Evolutionary conservation across 2,329 filamentous ascomycete genomes (phyloP), one percentile per base, ranked within the genome.

Genomic region (Furcasterigmium sp.): DNA sequence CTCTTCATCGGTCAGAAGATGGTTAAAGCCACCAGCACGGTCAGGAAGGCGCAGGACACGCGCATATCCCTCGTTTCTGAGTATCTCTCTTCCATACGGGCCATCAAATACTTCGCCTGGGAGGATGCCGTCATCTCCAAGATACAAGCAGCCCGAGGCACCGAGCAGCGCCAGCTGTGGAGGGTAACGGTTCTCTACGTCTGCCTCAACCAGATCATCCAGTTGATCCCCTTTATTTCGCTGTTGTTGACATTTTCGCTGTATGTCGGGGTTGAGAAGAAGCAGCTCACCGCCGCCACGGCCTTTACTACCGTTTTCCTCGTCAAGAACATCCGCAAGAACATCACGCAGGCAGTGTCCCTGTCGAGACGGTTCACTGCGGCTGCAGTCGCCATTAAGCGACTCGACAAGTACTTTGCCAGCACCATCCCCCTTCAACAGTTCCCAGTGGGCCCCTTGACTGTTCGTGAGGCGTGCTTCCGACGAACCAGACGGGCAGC

Each of bases 81-180:
- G 51, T 80, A 79, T 50, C 64, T 81, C 20, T 61, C 68, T 20
- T 78, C 76, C 8, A 79, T 81, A 44, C 69, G 73, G 10, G 74
- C 73, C 14, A 71, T 81, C 58, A 81, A 81, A 52, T 80, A 79
- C 50, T 80, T 81, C 55, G 73, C 73, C 3, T 81, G 77, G 78
- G 77, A 81, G 52, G 65, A 69, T 15, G 67, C 72, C 25, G 70
- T 77, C 47, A 67, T 70, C 10, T 61, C 69, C n/a, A 70, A 67
- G 40, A 71, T 81, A 44, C 65, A 74, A 23, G 59, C 67, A 5
- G 67, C 74, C 10, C 71, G 78, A 3, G 54, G 60, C 13, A 59
- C 64, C 2, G 78, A 81, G 53, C 76, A 80, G 47, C 70, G 68
- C 34, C 68, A 70, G 29, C 65, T 79, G 18, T 81, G 78, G 77